A percentile compares a stretch with the other conserved stretches of the same genome.
These are phyloP conservation scores for Colletotrichum destructivum DNA, from an alignment of 2,329 filamentous ascomycete species.

Conservation along the genomic window DNA sequence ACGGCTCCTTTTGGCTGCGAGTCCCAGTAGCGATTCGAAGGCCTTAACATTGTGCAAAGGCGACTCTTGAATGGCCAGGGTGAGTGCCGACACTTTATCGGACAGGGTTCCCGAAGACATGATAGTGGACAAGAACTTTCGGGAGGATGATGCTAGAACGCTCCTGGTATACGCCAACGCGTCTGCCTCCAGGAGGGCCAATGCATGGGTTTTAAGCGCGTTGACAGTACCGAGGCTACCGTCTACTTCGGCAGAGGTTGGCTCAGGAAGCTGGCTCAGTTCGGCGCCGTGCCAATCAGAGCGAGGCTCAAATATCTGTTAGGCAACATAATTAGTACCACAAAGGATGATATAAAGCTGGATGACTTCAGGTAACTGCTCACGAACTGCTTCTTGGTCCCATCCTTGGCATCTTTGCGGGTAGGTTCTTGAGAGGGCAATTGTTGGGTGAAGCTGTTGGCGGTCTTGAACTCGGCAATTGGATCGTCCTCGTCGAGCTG, in stretches of 20 bases:
- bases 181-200: constrained; percentile 82
- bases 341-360: background rate
- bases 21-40: constrained; percentile 83
- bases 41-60: constrained; percentile 93
- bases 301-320: constrained; percentile 69
- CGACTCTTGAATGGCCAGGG: constrained; percentile 94
- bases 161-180: constrained; percentile 81
- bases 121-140: constrained; percentile 97
- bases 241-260: constrained; percentile 61
- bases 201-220: constrained; percentile 78
- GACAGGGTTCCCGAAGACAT: constrained; percentile 97
- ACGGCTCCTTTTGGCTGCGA: constrained; percentile 95
- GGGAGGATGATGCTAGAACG: constrained; percentile 85
- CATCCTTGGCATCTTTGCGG: constrained; percentile 46
- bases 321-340: constrained; percentile 18
- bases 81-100: constrained; percentile 96
- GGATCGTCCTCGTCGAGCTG: constrained; percentile 51
- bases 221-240: constrained; percentile 62
- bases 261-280: constrained; percentile 60
- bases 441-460: constrained; percentile 24
- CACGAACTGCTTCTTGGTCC: constrained; percentile 59
- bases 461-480: constrained; percentile 47
- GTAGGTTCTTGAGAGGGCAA: background rate
- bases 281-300: constrained; percentile 70
- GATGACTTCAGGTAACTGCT: constrained; percentile 23